Evolutionary conservation across 305 asterid species (phyloP).

Genomic region (Petunia hybrid): DNA sequence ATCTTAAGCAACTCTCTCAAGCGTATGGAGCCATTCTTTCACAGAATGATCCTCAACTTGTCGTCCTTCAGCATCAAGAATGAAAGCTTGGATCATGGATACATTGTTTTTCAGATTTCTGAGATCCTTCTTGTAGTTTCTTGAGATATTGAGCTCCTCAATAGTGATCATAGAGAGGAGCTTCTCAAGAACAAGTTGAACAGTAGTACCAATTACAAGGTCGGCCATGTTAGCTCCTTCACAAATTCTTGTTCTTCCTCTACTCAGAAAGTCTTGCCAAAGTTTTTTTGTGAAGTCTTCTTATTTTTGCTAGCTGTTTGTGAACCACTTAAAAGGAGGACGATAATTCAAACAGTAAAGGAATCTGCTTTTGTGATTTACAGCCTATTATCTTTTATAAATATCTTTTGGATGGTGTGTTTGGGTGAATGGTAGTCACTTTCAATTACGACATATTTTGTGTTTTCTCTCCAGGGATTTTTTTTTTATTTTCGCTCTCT

Average conservation of each 20-base stretch:
- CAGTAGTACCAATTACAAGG: not conserved
- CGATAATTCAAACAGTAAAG: not conserved
- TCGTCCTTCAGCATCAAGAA: not conserved
- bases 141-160: not conserved
- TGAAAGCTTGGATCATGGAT: not conserved
- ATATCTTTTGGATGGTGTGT: too few relatives aligned
- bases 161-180: not conserved
- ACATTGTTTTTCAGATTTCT: not conserved
- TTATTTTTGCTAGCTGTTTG: not conserved
- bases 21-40: not conserved
- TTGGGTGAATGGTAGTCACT: too few relatives aligned
- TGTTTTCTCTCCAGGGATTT: too few relatives aligned
- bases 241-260: not conserved
- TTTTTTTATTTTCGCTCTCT: too few relatives aligned
- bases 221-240: not conserved
- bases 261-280: too few relatives aligned
- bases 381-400: too few relatives aligned
- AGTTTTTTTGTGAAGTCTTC: too few relatives aligned
- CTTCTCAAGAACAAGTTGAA: not conserved
- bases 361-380: too few relatives aligned
- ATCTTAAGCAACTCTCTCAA: constrained; percentile 11
- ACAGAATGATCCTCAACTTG: not conserved
- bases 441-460: too few relatives aligned
- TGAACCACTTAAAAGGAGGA: not conserved
- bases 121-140: not conserved